These are phyloP conservation scores for Septoria petroselini DNA, from an alignment of 2,329 filamentous ascomycete genomes.

Conservation along the genomic window DNA sequence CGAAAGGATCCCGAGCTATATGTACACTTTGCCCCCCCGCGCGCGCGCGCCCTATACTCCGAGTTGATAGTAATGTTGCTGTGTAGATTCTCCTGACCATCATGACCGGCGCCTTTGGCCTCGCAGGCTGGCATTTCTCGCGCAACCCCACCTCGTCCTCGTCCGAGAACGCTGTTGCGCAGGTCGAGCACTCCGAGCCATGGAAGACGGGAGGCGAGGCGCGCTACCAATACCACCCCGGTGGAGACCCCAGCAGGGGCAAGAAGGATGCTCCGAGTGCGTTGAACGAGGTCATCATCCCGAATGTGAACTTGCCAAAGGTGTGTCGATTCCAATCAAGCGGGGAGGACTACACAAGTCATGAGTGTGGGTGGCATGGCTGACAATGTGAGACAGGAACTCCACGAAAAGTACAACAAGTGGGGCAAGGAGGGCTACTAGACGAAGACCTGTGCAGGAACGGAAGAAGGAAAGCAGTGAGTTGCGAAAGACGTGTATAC, in stretches of 20 bases:
- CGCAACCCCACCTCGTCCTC: slow-evolving; percentile 79
- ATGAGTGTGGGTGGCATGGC: neutral
- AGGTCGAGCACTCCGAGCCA: slow-evolving; percentile 77
- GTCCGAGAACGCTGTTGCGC: slow-evolving; percentile 73
- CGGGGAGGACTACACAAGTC: neutral
- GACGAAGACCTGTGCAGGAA: slow-evolving; percentile 11
- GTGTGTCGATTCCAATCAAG: slow-evolving; percentile 49
- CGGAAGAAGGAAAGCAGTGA: neutral
- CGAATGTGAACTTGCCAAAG: slow-evolving; percentile 89
- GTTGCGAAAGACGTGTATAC: neutral
- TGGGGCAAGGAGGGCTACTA: slow-evolving; percentile 96
- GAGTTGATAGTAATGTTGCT: neutral
- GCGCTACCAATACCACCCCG: slow-evolving; percentile 68
- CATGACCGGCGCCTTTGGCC: slow-evolving; percentile 82
- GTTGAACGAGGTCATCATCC: slow-evolving; percentile 89
- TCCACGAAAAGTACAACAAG: slow-evolving; percentile 99
- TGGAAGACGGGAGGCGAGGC: slow-evolving; percentile 71
- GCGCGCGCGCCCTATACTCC: neutral
- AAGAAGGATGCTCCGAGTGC: slow-evolving; percentile 91
- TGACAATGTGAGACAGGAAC: slow-evolving; percentile 53
- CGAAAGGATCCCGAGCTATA: slow-evolving; percentile 73
- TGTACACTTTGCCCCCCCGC: too few species aligned
- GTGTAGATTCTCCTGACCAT: slow-evolving; percentile 80
- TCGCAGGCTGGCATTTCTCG: slow-evolving; percentile 87
- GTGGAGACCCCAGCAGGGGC: slow-evolving; percentile 70